phyloP scores from a whole-genome alignment of 495 filamentous ascomycete species.

The Trichoderma parareesei region DNA sequence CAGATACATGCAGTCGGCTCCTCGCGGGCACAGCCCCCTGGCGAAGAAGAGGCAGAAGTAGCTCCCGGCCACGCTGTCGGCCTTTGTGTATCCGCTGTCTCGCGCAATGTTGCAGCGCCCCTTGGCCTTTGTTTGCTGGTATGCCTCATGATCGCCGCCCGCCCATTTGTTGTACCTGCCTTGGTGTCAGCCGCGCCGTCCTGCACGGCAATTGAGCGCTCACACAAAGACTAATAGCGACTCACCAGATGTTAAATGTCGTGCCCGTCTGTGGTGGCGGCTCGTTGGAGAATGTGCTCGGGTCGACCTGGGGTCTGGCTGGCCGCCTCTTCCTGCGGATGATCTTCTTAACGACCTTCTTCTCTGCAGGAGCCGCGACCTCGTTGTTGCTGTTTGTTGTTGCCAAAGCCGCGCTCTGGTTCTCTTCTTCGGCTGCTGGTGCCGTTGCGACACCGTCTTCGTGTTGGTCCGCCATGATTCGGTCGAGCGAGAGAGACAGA shows the following conservation, averaged over 20 bases:
- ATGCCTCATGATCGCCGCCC: conserved; percentile 86
- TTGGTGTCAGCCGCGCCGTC: neutral
- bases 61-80: conserved; percentile 63
- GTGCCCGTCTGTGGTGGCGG: conserved; percentile 85
- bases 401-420: conserved; percentile 25
- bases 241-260: conserved; percentile 78
- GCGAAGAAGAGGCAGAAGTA: conserved; percentile 93
- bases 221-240: neutral
- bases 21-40: conserved; percentile 70
- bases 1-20: conserved; percentile 88
- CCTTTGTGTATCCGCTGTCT: conserved; percentile 83
- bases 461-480: conserved; percentile 9
- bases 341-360: conserved; percentile 58
- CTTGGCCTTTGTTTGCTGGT: conserved; percentile 60
- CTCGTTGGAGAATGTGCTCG: conserved; percentile 65
- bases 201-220: neutral
- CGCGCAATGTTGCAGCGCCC: conserved; percentile 72
- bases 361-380: conserved; percentile 37
- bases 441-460: neutral
- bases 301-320: conserved; percentile 70
- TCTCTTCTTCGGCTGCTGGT: neutral
- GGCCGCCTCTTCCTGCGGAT: conserved; percentile 59
- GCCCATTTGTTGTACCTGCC: conserved; percentile 77
- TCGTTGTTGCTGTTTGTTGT: conserved; percentile 35
- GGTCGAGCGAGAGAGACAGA: neutral